Evolutionary conservation across 805 yeast genomes (phyloP).

Genomic region (Pichia scutulata): DNA sequence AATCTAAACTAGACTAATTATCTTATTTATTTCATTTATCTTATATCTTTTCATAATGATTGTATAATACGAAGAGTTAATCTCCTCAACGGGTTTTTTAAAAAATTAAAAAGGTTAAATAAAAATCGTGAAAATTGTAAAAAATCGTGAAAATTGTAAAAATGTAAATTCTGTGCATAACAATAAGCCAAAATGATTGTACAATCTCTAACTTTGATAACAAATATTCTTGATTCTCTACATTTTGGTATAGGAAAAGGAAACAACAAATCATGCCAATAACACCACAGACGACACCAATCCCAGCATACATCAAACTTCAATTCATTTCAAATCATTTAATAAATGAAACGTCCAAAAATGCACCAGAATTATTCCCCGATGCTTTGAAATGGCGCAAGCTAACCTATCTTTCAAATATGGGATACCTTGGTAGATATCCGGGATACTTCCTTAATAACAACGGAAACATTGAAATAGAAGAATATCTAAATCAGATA

Average conservation of each 20-base stretch:
- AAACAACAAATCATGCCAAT: neutral
- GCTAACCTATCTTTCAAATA: neutral
- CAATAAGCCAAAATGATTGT: too few species aligned
- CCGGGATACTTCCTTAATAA: constrained; percentile 6
- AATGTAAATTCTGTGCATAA: too few species aligned
- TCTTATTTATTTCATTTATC: neutral
- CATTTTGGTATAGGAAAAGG: neutral
- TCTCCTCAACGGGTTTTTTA: constrained; percentile 10
- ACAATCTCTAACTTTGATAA: neutral
- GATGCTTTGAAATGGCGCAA: constrained; percentile 8
- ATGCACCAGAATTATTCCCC: neutral
- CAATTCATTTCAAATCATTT: constrained; percentile 4
- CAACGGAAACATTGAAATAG: neutral
- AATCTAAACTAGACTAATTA: neutral
- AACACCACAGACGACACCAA: neutral
- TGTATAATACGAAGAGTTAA: constrained; percentile 8
- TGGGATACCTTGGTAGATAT: constrained; percentile 7
- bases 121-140: neutral
- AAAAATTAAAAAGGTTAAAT: neutral
- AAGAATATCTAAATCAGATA: constrained; percentile 3
- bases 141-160: too few species aligned
- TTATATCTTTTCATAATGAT: constrained; percentile 2
- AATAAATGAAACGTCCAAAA: neutral
- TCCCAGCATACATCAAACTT: constrained; percentile 4
- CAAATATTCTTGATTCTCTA: neutral